Base-by-base conservation (phyloP, 129 eudicot genomes). In the Escallonia herrerae region DNA sequence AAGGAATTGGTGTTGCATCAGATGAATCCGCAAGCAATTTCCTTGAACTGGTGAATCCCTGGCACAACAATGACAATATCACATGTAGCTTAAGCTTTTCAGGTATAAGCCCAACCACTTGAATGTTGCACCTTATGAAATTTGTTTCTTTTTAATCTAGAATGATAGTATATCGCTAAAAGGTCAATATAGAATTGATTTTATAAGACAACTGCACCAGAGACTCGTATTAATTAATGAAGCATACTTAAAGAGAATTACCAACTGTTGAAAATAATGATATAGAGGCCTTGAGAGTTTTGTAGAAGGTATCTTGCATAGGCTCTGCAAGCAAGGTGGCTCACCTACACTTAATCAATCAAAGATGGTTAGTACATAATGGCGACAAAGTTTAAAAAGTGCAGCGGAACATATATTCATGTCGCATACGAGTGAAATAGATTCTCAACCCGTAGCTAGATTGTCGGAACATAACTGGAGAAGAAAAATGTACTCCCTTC, bases 11-110 rank as follows among this genome's bases (percentile, higher is more conserved):
- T 55, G 86, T 42, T 54, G 76, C 90, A 70, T 86, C 91, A 58
- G 98, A 76, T 56, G 94, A 82, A 39, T 76, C 76, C 42, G 84
- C 79, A 65, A 85, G 91, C 46, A 87, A 75, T 60, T 68, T 77
- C 74, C 96, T 86, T 65, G 96, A 76, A 77, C 84, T 78, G 53
- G 89, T 74, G 73, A 86, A 85, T 38, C 87, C 86, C 98, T 93
- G 81, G 60, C 69, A 83, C 43, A 76, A 11, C 56, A 78, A 71
- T 38, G 14, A 15, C 49, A 59, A 42, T 47, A 37, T 33, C 13
- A 22, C 44, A 60, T 6, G 43, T 5, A 60, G 8, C 66, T 5
- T 15, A 40, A 39, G 5, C 46, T 60, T 44, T 8, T 9, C 11
- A 41, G 60, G 22, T 49, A 45, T 61, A 39, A 22, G 15, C 7